Evolutionary conservation across 768 basidiomycete species (phyloP).

Genomic region (Calocybe cyanea): DNA sequence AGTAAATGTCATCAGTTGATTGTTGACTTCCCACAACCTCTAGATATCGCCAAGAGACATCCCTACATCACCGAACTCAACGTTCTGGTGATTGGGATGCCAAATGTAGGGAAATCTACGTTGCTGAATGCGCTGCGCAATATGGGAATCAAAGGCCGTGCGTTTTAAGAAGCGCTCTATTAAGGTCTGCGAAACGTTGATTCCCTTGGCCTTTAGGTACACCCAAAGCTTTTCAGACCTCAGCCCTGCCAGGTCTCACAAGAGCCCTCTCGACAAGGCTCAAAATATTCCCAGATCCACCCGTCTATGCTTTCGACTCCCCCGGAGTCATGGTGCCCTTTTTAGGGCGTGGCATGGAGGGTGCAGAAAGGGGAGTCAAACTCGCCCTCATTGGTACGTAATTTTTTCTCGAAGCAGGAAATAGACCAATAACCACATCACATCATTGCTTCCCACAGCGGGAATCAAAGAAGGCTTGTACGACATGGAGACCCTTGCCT

Average conservation of each 20-base stretch:
- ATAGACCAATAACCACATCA: too few relatives aligned
- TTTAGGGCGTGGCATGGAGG: constrained; percentile 79
- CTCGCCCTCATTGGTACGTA: constrained; percentile 87
- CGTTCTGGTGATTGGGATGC: constrained; percentile 96
- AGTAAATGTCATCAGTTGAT: neutral
- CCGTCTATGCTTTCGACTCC: constrained; percentile 91
- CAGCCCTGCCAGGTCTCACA: constrained; percentile 87
- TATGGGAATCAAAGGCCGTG: constrained; percentile 85
- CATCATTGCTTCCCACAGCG: constrained; percentile 42
- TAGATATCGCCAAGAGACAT: constrained; percentile 68
- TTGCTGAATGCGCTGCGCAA: constrained; percentile 86
- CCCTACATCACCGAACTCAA: constrained; percentile 76
- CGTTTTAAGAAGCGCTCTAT: constrained; percentile 20
- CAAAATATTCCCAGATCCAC: constrained; percentile 75
- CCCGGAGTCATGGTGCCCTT: constrained; percentile 98
- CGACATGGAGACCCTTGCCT: constrained; percentile 77
- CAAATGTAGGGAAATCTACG: constrained; percentile 97
- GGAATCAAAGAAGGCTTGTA: constrained; percentile 94
- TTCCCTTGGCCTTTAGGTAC: constrained; percentile 42
- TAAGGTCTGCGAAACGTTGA: constrained; percentile 7
- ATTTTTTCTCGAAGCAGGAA: too few relatives aligned
- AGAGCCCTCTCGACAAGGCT: constrained; percentile 84
- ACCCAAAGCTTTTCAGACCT: constrained; percentile 88
- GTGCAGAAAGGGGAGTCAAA: constrained; percentile 90
- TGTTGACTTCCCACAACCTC: neutral